phyloP scores from a whole-genome alignment of 73 alveolate genomes.

The Tetrahymena elliotti region DNA sequence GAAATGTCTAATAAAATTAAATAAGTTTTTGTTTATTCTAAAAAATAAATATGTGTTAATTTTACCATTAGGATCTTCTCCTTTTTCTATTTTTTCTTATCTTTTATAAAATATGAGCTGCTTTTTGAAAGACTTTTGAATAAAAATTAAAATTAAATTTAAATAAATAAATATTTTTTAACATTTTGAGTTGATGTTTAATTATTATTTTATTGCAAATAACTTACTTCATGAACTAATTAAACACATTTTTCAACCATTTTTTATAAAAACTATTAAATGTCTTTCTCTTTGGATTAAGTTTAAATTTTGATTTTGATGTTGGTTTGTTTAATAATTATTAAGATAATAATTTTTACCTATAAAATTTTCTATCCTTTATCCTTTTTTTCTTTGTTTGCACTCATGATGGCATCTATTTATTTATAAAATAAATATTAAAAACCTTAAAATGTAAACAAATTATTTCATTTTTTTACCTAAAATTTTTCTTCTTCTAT shows the following conservation, averaged over 20 bases:
- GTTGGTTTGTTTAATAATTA: no score
- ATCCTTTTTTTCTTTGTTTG: conserved; percentile 22
- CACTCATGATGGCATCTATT: conserved; percentile 37
- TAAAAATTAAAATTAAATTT: not conserved
- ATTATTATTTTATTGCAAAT: no score
- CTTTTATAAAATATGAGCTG: conserved; percentile 17
- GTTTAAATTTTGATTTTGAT: no score
- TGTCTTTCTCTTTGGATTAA: no score
- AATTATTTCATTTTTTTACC: not conserved
- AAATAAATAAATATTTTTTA: not conserved
- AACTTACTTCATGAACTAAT: no score
- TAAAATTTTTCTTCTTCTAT: conserved; percentile 48
- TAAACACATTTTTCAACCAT: no score
- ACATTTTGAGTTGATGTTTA: not conserved
- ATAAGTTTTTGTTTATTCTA: not conserved
- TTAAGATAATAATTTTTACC: no score
- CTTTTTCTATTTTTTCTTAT: conserved; percentile 25
- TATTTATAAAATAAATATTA: not conserved
- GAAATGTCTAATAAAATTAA: conserved; percentile 6
- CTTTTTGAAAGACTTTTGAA: conserved; percentile 10
- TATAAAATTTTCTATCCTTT: conserved; percentile 35
- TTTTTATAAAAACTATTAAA: no score
- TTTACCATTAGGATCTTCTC: conserved; percentile 45
- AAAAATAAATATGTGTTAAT: not conserved
- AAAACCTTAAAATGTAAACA: not conserved